Conservation (phyloP, 2,329 filamentous ascomycete species). For the Fusarium keratoplasticum region DNA sequence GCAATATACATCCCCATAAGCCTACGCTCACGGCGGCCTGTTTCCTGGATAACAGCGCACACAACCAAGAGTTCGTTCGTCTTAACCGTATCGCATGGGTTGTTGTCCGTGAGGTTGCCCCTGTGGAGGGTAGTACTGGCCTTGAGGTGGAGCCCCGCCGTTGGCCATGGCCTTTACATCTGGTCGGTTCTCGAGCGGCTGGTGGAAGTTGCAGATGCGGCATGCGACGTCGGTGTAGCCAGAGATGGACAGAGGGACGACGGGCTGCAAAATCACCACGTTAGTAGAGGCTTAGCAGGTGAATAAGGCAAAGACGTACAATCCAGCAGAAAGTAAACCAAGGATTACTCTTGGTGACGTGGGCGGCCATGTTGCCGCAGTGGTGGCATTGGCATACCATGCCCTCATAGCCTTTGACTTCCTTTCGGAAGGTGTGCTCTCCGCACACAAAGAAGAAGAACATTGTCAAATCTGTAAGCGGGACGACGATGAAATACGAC, state of each 20-base stretch:
- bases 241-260: slow-evolving; percentile 77
- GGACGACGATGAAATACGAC: neutral
- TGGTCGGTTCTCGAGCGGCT: slow-evolving; percentile 69
- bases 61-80: neutral
- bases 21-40: neutral
- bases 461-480: slow-evolving; percentile 52
- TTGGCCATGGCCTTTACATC: slow-evolving; percentile 66
- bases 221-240: slow-evolving; percentile 78
- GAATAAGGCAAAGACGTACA: slow-evolving; percentile 54
- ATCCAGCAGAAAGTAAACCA: slow-evolving; percentile 88
- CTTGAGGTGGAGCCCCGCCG: slow-evolving; percentile 52
- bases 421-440: slow-evolving; percentile 70
- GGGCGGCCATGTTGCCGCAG: slow-evolving; percentile 72
- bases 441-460: slow-evolving; percentile 73
- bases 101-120: slow-evolving; percentile 46
- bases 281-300: slow-evolving; percentile 25
- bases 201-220: slow-evolving; percentile 80
- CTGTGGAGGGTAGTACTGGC: slow-evolving; percentile 48
- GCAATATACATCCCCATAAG: neutral
- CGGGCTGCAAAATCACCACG: slow-evolving; percentile 58
- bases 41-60: neutral
- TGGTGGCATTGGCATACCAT: slow-evolving; percentile 73
- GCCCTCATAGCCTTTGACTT: slow-evolving; percentile 71
- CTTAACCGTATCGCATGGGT: slow-evolving; percentile 47
- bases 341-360: slow-evolving; percentile 71